phyloP scores from a whole-genome alignment of 2,329 filamentous ascomycete species.

The Tolypocladium tropicale region DNA sequence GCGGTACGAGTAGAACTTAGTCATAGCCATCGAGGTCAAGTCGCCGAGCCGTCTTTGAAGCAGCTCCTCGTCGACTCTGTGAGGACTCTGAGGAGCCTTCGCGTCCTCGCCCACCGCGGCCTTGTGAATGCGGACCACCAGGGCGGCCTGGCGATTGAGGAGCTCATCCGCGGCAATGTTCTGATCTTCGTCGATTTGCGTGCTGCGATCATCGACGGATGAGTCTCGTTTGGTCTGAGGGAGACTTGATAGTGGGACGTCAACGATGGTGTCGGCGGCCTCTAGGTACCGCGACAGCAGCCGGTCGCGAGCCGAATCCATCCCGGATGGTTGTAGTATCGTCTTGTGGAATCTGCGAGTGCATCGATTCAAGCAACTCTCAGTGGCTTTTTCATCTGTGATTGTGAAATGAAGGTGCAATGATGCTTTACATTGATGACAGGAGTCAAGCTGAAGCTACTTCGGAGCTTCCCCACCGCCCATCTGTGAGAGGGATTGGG shows the following conservation, averaged over 20 bases:
- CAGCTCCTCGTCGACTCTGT: slow-evolving; percentile 11
- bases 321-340: not conserved
- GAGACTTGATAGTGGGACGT: not conserved
- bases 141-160: slow-evolving; percentile 17
- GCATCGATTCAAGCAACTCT: no score
- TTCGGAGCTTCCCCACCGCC: no score
- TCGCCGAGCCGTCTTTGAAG: slow-evolving; percentile 39
- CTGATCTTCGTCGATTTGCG: not conserved
- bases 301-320: slow-evolving; percentile 9
- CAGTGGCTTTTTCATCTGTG: not conserved
- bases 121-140: slow-evolving; percentile 13
- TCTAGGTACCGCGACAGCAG: slow-evolving; percentile 15
- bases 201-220: not conserved
- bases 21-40: slow-evolving; percentile 47
- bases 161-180: slow-evolving; percentile 13
- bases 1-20: slow-evolving; percentile 59
- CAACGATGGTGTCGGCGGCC: slow-evolving; percentile 9
- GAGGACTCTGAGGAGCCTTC: not conserved
- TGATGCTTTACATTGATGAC: not conserved
- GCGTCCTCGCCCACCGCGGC: not conserved
- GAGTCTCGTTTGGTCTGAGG: not conserved
- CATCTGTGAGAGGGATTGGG: no score
- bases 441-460: no score
- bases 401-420: not conserved
- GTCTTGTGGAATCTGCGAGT: not conserved